Evolutionary conservation across 495 filamentous ascomycete genomes (phyloP).

Genomic region (Hypoxylon intermedium): DNA sequence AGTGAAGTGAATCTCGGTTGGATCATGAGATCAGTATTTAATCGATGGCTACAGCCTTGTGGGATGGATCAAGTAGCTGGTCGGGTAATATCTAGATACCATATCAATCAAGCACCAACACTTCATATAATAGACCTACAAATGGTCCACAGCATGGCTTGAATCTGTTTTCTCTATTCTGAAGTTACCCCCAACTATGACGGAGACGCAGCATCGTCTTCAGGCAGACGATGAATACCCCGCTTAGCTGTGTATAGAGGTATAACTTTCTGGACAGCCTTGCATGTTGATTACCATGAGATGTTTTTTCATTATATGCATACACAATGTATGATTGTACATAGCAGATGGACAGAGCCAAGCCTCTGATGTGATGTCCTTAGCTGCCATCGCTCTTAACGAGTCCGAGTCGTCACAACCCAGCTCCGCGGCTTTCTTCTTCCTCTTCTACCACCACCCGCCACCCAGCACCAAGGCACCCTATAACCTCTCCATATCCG

Average conservation of each 20-base stretch:
- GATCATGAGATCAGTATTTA: slow-evolving; percentile 15
- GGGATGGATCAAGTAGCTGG: not conserved
- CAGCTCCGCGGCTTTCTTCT: not conserved
- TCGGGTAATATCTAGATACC: slow-evolving; percentile 31
- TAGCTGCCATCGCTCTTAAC: slow-evolving; percentile 11
- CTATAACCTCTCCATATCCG: slow-evolving; percentile 52
- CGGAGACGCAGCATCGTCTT: too few species aligned
- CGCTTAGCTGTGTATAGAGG: not conserved
- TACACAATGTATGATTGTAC: slow-evolving; percentile 38
- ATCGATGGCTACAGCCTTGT: too few species aligned
- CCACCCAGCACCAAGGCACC: not conserved
- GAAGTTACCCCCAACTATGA: too few species aligned
- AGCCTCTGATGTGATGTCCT: not conserved
- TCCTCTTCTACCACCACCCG: not conserved
- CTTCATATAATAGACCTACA: not conserved
- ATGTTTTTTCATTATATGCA: slow-evolving; percentile 24
- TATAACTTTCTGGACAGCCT: not conserved
- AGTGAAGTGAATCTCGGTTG: not conserved
- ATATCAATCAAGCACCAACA: slow-evolving; percentile 14
- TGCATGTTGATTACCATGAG: slow-evolving; percentile 19
- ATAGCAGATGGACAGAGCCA: slow-evolving; percentile 32
- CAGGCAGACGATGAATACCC: too few species aligned
- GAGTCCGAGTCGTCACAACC: not conserved
- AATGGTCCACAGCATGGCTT: not conserved
- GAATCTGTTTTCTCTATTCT: not conserved